Base-by-base conservation (phyloP, 2,329 filamentous ascomycete species). In the Hymenoscyphus scutula region DNA sequence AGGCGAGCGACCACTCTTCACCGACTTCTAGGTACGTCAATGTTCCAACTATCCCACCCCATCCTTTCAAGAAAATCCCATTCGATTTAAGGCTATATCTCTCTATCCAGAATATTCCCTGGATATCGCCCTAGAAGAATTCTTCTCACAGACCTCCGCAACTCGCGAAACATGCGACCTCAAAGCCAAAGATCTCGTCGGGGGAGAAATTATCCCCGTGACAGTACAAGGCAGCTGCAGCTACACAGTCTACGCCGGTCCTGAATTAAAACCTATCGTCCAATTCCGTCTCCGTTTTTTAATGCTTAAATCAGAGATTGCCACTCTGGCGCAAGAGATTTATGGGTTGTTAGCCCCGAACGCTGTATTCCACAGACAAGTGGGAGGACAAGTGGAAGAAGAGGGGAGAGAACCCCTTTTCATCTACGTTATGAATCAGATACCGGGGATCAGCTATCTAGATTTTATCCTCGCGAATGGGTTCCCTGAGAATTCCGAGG, bases 161-260 rank as follows among this genome's bases (percentile, higher is more conserved):
- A 65, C 65, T 38, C 64, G 58, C 54, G 56, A 61, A 69, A 41
- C 38, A 62, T 68, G 61, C 48, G 64, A 73, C 53, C 64, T 58
- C 13, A 61, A 61, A 41, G 73, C 73, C 15, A 72, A 64, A 29
- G 62, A 73, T 19, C 72, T 75, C 62, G 62, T 72, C 62, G 69
- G 74, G 56, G 71, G 74, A 30, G 62, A 69, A 51, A 51, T 75
- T 59, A 65, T 71, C 58, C 73, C 74, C 17, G 73, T 77, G n/a
- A 56, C 65, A 17, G 68, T 77, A 15, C 73, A 78, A 68, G 75
- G 76, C 23, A 69, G 68, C 30, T 78, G 74, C 66, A 77, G 75
- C 70, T 78, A 78, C 68, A 74, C 74, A 1, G 72, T 78, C 54
- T 79, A 77, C 61, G 74, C 74, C n/a, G 74, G 77, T 3, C 64